Percentiles rank a stretch among this genome's conserved stretches.
Evolutionary conservation across 495 filamentous ascomycete genomes (phyloP).

Genomic region (Neurospora sp.): DNA sequence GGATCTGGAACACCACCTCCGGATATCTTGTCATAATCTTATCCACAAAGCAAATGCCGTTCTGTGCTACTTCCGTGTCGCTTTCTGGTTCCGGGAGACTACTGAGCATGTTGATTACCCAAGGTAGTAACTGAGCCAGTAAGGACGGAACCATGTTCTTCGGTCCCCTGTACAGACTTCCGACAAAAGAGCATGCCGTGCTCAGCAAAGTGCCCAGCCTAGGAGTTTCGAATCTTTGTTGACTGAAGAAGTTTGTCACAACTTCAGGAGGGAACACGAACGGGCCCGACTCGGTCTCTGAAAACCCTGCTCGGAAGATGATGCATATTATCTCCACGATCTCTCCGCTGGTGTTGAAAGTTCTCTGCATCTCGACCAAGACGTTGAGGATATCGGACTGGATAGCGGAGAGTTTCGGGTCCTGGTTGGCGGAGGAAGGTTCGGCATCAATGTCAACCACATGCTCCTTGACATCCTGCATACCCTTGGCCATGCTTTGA

Average conservation of each 20-base stretch:
- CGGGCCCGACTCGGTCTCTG: slow-evolving; percentile 63
- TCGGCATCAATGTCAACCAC: slow-evolving; percentile 55
- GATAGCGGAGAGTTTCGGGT: slow-evolving; percentile 7
- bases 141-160: slow-evolving; percentile 29
- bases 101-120: slow-evolving; percentile 56
- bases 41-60: slow-evolving; percentile 60
- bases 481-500: slow-evolving; percentile 65
- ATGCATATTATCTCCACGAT: slow-evolving; percentile 68
- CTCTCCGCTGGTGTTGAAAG: slow-evolving; percentile 52
- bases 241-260: slow-evolving; percentile 61
- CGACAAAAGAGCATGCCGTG: slow-evolving; percentile 68
- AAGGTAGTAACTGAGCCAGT: slow-evolving; percentile 48
- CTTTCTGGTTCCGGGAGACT: slow-evolving; percentile 51
- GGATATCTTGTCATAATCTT: slow-evolving; percentile 58
- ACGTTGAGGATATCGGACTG: slow-evolving; percentile 45
- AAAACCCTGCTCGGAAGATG: slow-evolving; percentile 68
- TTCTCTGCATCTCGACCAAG: slow-evolving; percentile 38
- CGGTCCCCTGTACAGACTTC: slow-evolving; percentile 45
- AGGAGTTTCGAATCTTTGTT: slow-evolving; percentile 52
- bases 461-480: slow-evolving; percentile 61
- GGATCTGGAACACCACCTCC: slow-evolving; percentile 41
- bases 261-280: slow-evolving; percentile 66
- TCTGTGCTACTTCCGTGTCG: slow-evolving; percentile 75
- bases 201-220: slow-evolving; percentile 64
- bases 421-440: background rate